Conservation (phyloP, 805 yeast genomes). For the Ogataea degrootiae region DNA sequence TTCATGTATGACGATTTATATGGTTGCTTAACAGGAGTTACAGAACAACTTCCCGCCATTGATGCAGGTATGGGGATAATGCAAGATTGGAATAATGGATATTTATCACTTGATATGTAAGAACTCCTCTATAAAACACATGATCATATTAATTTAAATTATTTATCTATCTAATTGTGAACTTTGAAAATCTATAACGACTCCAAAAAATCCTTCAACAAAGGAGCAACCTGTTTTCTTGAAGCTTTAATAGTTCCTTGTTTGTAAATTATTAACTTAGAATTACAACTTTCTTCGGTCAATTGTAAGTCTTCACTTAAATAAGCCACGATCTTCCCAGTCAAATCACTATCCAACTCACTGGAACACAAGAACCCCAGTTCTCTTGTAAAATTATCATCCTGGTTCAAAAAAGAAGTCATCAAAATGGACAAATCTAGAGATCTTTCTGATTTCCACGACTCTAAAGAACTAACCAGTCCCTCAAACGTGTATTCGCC, state of each 20-base stretch:
- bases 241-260: conserved; percentile 55
- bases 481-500: conserved; percentile 19
- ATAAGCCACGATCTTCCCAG: conserved; percentile 10
- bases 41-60: conserved; percentile 32
- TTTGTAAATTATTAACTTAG: conserved; percentile 32
- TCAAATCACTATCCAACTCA: conserved; percentile 9
- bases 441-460: conserved; percentile 25
- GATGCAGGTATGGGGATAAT: conserved; percentile 3
- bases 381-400: conserved; percentile 38
- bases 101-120: conserved; percentile 17
- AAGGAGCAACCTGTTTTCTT: conserved; percentile 84
- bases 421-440: conserved; percentile 43
- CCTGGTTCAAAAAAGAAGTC: conserved; percentile 37
- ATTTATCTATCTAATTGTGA: too few species aligned
- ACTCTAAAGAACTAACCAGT: conserved; percentile 14
- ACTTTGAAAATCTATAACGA: background rate
- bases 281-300: conserved; percentile 2
- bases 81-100: conserved; percentile 29
- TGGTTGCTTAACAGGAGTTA: conserved; percentile 23
- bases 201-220: conserved; percentile 22
- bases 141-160: too few species aligned
- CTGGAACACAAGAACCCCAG: conserved; percentile 26
- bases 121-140: too few species aligned
- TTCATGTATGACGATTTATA: conserved; percentile 31
- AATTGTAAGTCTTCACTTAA: conserved; percentile 25